Evolutionary conservation across 108 stramenopile genomes (phyloP).

Genomic region (Craspedostauros australis): DNA sequence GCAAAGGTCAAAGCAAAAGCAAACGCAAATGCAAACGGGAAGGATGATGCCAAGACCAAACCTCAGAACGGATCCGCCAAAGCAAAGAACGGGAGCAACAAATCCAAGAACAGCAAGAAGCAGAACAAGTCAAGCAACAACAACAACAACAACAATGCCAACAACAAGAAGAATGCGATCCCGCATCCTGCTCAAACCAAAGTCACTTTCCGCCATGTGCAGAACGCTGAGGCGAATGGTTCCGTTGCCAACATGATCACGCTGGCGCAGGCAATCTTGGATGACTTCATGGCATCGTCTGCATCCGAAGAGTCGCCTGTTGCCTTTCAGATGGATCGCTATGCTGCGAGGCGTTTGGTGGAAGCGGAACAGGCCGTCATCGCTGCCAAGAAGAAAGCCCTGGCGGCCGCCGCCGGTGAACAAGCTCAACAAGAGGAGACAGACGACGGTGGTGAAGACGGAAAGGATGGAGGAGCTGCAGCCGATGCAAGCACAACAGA

Average conservation of each 20-base stretch:
- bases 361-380: slow-evolving; percentile 14
- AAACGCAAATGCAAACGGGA: neutral
- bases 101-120: neutral
- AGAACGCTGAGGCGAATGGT: neutral
- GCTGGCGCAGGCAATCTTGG: no score
- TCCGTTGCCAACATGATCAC: neutral
- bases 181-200: neutral
- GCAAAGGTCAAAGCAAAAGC: no score
- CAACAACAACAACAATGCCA: slow-evolving; percentile 2
- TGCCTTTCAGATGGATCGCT: slow-evolving; percentile 13
- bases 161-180: neutral
- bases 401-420: neutral
- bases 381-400: slow-evolving; percentile 5
- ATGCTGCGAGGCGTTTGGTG: slow-evolving; percentile 15
- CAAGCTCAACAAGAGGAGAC: slow-evolving; percentile 3
- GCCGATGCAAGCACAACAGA: slow-evolving; percentile 1
- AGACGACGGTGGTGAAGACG: neutral
- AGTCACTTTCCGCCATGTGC: neutral
- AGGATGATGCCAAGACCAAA: neutral
- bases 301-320: no score
- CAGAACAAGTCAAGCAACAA: neutral
- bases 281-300: no score
- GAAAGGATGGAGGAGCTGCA: neutral
- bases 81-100: neutral
- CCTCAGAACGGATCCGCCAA: neutral